Evolutionary conservation across 306 rosid species (phyloP).

Genomic region (Quercus engelmannii): DNA sequence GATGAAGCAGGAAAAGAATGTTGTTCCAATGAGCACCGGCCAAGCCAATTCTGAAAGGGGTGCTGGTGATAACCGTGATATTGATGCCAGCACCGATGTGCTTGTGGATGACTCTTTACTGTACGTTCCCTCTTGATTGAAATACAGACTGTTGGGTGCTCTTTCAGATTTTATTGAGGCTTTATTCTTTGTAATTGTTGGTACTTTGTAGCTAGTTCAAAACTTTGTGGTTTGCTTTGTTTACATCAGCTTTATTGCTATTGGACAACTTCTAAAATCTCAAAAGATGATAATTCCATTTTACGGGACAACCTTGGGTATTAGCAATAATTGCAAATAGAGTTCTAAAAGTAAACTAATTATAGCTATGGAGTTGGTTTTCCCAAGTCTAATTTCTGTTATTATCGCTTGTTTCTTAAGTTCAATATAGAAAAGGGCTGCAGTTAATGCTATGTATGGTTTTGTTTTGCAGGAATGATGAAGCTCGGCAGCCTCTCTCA

Average conservation of each 20-base stretch:
- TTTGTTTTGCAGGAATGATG: constrained; percentile 68
- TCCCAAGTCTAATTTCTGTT: background rate
- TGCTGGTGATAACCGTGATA: constrained; percentile 51
- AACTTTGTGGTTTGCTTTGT: background rate
- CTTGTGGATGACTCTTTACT: constrained; percentile 79
- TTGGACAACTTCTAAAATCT: background rate
- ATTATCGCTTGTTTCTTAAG: constrained; percentile 5
- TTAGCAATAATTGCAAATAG: background rate
- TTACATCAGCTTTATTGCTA: background rate
- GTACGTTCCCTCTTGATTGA: constrained; percentile 42
- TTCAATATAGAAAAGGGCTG: constrained; percentile 1
- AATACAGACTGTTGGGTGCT: constrained; percentile 11
- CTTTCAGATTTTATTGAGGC: constrained; percentile 5
- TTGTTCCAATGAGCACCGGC: constrained; percentile 81
- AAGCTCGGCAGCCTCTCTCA: constrained; percentile 94
- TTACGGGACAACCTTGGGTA: background rate
- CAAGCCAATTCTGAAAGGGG: constrained; percentile 96
- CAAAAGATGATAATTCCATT: background rate
- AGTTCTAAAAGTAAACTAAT: background rate
- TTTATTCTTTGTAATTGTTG: constrained; percentile 11
- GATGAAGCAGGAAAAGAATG: constrained; percentile 93
- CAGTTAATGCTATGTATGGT: background rate
- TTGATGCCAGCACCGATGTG: constrained; percentile 93
- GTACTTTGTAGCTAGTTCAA: background rate
- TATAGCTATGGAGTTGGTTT: background rate